Evolutionary conservation across 768 basidiomycete species (phyloP), one percentile per base, ranked within the genome.

Genomic region (Agaricus blazei): DNA sequence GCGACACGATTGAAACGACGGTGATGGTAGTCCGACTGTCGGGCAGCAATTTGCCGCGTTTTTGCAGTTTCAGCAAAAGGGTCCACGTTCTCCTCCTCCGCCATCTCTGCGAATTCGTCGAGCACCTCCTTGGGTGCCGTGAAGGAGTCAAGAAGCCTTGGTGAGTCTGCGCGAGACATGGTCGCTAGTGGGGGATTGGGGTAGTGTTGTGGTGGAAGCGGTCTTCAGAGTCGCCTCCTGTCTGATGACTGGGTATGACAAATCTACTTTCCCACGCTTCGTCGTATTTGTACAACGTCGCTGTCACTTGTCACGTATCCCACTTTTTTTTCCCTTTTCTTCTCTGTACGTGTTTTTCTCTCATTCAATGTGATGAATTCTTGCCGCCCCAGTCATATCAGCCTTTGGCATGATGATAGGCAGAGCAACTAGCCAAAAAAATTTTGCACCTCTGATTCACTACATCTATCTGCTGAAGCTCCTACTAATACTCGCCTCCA

Each of bases 11-110:
- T 83, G 69, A 98, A 98, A 41, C 94, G 83, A 56, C 94, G 83
- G 65, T 88, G 85, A 68, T 98, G 96, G 67, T 98, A 99, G 67
- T 97, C 96, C 49, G 86, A 89, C 74, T 98, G 93, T 49, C 96
- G 82, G 38, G 90, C 79, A 24, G 95, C 91, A 67, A 98, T 92
- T 76, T 98, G 96, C 57, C 91, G 90, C 65, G 90, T 87, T 53
- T 87, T 88, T 48, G 94, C 90, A 11, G 93, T 95, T 73, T 95
- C 93, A 49, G 90, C 91, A 65, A 93, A 93, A 23, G 90, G 91
- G 68, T 95, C 91, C 65, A 90, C 70, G 70, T 95, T 81, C 65
- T 98, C 96, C 66, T 94, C 93, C 64, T 98, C 95, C 14, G 92
- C 93, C 67, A 95, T 82, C 54, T 93, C 87, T 28, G 87, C 88